These are phyloP conservation scores for Colletotrichum sp. DNA, from an alignment of 2,329 filamentous ascomycete species.

Conservation along the genomic window DNA sequence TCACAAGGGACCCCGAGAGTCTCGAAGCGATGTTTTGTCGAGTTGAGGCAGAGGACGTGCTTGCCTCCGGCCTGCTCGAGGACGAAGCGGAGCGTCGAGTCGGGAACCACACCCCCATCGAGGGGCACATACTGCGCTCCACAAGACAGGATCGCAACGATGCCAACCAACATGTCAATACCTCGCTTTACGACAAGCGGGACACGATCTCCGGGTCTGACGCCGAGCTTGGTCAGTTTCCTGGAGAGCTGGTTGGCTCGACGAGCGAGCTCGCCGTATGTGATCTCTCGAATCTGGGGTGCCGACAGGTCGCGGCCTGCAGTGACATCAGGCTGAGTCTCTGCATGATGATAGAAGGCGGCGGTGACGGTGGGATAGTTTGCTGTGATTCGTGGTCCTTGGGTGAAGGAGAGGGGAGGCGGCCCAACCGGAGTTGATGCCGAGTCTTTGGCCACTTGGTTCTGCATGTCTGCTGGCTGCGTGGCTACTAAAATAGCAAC, in stretches of 20 bases:
- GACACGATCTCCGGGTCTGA: constrained; percentile 50
- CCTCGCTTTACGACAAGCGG: constrained; percentile 59
- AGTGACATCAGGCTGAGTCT: constrained; percentile 37
- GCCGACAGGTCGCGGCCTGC: constrained; percentile 40
- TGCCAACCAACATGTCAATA: constrained; percentile 61
- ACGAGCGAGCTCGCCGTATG: constrained; percentile 49
- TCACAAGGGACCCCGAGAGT: not conserved
- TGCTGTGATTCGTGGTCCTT: constrained; percentile 7
- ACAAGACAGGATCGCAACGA: constrained; percentile 60
- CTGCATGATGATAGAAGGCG: constrained; percentile 29
- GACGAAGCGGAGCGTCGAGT: constrained; percentile 54
- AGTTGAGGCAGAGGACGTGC: constrained; percentile 51
- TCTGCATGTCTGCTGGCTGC: constrained; percentile 12
- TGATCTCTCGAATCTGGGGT: constrained; percentile 34
- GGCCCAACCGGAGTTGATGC: constrained; percentile 9
- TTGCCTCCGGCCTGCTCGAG: constrained; percentile 48
- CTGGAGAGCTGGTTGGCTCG: constrained; percentile 46
- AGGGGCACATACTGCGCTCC: constrained; percentile 66
- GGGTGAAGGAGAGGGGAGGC: not conserved
- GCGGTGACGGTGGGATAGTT: constrained; percentile 16
- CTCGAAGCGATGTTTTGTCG: constrained; percentile 2
- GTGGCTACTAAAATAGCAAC: constrained; percentile 13
- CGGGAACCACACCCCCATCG: constrained; percentile 58
- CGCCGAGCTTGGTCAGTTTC: constrained; percentile 41
- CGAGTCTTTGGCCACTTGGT: not conserved